phyloP scores from a whole-genome alignment of 2,329 filamentous ascomycete genomes.

The Beauveria medogensis region DNA sequence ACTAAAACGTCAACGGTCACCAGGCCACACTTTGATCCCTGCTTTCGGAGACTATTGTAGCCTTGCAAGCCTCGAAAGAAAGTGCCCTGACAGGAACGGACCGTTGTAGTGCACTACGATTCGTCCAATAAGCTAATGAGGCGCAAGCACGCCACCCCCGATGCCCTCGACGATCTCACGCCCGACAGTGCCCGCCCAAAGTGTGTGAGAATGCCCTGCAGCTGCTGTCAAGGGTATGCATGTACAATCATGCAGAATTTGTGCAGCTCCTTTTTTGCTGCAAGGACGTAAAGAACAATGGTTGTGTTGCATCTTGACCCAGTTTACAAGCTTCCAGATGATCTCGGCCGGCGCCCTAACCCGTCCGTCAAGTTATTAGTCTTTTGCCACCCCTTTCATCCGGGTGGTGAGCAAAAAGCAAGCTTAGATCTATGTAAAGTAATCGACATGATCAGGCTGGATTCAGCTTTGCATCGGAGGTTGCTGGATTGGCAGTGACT shows the following conservation, averaged over 20 bases:
- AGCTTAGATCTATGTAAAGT: neutral
- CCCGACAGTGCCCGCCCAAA: neutral
- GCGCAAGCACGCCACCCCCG: neutral
- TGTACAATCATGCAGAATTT: neutral
- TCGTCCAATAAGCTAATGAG: neutral
- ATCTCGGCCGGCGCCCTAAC: neutral
- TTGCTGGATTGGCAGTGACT: neutral
- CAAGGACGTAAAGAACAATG: neutral
- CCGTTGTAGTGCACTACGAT: neutral
- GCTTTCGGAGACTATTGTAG: neutral
- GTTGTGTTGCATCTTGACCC: neutral
- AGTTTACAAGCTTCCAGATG: conserved; percentile 1
- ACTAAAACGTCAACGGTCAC: neutral
- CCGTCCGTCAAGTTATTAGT: neutral
- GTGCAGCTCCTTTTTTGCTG: neutral
- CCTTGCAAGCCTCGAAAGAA: neutral
- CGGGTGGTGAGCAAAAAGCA: neutral
- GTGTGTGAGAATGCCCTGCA: neutral
- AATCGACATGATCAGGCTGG: neutral
- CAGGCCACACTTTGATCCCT: neutral
- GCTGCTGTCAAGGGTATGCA: neutral
- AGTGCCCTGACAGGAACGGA: neutral
- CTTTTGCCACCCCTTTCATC: neutral
- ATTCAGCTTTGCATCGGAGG: neutral
- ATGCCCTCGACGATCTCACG: neutral